phyloP scores from a whole-genome alignment of 2,329 filamentous ascomycete species.

The Cercospora sojina region DNA sequence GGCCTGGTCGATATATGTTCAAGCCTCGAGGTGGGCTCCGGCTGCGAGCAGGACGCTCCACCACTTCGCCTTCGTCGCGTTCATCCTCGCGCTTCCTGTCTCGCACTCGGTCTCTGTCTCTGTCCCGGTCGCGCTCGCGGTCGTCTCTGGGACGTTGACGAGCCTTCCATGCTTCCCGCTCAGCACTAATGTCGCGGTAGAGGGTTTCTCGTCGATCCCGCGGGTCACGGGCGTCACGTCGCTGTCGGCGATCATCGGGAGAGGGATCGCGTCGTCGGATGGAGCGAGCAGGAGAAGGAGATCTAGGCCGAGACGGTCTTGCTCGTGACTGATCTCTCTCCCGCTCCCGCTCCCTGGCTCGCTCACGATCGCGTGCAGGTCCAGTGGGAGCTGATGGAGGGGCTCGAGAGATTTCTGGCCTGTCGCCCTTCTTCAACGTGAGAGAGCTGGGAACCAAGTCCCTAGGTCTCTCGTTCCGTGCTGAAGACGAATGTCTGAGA shows the following conservation, averaged over 20 bases:
- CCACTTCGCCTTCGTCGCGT: conserved; percentile 36
- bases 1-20: conserved; percentile 22
- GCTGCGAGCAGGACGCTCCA: conserved; percentile 29
- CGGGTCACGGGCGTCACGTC: conserved; percentile 10
- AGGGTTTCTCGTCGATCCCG: conserved; percentile 29
- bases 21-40: conserved; percentile 20
- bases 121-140: conserved; percentile 30
- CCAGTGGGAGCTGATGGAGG: conserved; percentile 22
- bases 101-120: conserved; percentile 29
- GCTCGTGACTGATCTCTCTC: conserved; percentile 20
- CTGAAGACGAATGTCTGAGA: conserved; percentile 27
- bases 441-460: conserved; percentile 37
- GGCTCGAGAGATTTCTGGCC: conserved; percentile 15
- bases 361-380: conserved; percentile 20
- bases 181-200: conserved; percentile 37
- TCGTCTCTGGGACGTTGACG: conserved; percentile 28
- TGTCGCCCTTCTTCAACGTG: conserved; percentile 35
- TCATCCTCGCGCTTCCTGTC: conserved; percentile 26
- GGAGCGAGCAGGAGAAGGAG: conserved; percentile 33
- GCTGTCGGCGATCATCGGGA: conserved; percentile 29
- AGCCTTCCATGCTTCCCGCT: conserved; percentile 37
- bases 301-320: conserved; percentile 28
- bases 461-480: conserved; percentile 28
- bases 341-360: conserved; percentile 1
- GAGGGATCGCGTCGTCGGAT: conserved; percentile 30